phyloP scores from a whole-genome alignment of 1,284 basidiomycete genomes.

The Porodaedalea pini region DNA sequence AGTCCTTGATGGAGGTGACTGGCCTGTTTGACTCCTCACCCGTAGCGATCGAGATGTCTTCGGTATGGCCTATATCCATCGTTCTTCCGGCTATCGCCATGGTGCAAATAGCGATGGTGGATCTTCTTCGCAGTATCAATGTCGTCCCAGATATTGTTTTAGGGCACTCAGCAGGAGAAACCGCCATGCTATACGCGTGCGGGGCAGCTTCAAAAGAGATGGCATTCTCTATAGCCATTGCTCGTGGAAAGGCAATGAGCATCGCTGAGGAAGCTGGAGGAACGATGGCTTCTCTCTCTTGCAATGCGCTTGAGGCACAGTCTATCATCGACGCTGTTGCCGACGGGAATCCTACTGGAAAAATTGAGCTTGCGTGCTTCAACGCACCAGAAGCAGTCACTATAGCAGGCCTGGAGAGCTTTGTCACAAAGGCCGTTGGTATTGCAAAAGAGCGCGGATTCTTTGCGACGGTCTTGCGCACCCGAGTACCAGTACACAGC shows the following conservation, averaged over 20 bases:
- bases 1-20: slow-evolving; percentile 32
- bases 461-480: slow-evolving; percentile 33
- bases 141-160: slow-evolving; percentile 36
- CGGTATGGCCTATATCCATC: slow-evolving; percentile 33
- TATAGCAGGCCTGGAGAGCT: slow-evolving; percentile 31
- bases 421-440: slow-evolving; percentile 30
- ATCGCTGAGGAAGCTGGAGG: slow-evolving; percentile 32
- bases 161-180: slow-evolving; percentile 43
- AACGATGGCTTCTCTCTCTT: slow-evolving; percentile 42
- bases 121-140: slow-evolving; percentile 35
- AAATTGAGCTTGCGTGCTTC: slow-evolving; percentile 37
- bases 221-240: slow-evolving; percentile 40
- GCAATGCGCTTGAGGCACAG: slow-evolving; percentile 28
- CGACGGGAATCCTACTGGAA: slow-evolving; percentile 11
- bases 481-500: slow-evolving; percentile 34
- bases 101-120: slow-evolving; percentile 43
- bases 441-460: slow-evolving; percentile 30
- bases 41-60: slow-evolving; percentile 26
- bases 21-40: slow-evolving; percentile 31
- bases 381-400: slow-evolving; percentile 36
- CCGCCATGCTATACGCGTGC: slow-evolving; percentile 40
- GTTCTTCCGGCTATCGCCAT: slow-evolving; percentile 39
- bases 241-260: slow-evolving; percentile 35
- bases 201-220: slow-evolving; percentile 38
- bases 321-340: slow-evolving; percentile 24